phyloP scores from a whole-genome alignment of 306 rosid species.

The Vicia villosa region DNA sequence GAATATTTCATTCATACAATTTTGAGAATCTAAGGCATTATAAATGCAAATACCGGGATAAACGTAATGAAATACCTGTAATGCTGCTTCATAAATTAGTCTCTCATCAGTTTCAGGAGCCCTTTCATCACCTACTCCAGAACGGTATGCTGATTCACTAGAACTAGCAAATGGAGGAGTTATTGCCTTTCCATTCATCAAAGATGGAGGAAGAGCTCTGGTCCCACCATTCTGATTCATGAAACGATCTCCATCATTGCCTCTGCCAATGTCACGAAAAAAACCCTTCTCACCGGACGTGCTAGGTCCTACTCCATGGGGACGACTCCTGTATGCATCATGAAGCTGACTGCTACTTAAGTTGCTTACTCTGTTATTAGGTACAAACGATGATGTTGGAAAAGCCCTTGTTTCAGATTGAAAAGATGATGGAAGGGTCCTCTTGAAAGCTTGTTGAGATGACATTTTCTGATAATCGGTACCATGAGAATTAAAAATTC shows the following conservation, averaged over 20 bases:
- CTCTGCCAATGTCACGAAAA: constrained; percentile 52
- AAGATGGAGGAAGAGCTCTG: constrained; percentile 65
- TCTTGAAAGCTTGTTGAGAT: constrained; percentile 65
- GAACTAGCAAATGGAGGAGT: constrained; percentile 56
- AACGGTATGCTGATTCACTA: constrained; percentile 58
- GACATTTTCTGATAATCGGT: constrained; percentile 59
- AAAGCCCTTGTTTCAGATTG: constrained; percentile 51
- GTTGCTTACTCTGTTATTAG: constrained; percentile 43
- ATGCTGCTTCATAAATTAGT: constrained; percentile 84
- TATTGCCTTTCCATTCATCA: constrained; percentile 57
- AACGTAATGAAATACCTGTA: constrained; percentile 58
- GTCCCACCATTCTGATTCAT: constrained; percentile 55
- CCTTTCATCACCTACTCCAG: constrained; percentile 71
- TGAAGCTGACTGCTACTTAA: constrained; percentile 47
- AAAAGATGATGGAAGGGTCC: constrained; percentile 62
- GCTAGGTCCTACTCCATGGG: constrained; percentile 56
- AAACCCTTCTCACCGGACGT: constrained; percentile 48
- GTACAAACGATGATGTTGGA: constrained; percentile 50
- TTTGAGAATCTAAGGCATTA: constrained; percentile 22
- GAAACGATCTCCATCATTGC: constrained; percentile 52
- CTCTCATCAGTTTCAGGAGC: constrained; percentile 74
- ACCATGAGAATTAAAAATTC: constrained; percentile 45
- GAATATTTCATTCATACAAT: constrained; percentile 27
- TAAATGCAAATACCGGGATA: background rate
- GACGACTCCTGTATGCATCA: constrained; percentile 47